A percentile compares a stretch with the other conserved stretches of the same genome.
These are phyloP conservation scores for Omphalotus guepiniiformis DNA, from an alignment of 768 basidiomycete genomes.

Conservation along the genomic window DNA sequence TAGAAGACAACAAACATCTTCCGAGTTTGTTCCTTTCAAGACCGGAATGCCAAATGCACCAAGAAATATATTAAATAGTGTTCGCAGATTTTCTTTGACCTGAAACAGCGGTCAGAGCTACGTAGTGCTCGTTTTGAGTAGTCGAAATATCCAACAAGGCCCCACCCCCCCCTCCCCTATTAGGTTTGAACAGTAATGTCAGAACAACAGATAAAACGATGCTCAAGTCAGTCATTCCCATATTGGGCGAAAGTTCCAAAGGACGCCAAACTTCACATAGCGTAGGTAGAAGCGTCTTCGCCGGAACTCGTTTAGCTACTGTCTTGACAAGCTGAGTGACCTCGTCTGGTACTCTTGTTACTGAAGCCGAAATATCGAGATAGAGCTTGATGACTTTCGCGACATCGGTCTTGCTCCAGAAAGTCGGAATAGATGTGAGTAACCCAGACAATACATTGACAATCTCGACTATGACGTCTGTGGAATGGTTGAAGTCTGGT, in stretches of 20 bases:
- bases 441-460: constrained; percentile 60
- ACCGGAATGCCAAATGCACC: constrained; percentile 74
- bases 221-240: constrained; percentile 24
- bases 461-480: constrained; percentile 31
- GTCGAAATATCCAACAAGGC: constrained; percentile 58
- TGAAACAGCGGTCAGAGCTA: constrained; percentile 56
- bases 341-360: constrained; percentile 26
- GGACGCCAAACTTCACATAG: constrained; percentile 55
- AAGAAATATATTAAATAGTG: constrained; percentile 74
- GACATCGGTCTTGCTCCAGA: constrained; percentile 67
- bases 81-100: constrained; percentile 61
- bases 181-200: constrained; percentile 33
- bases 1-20: constrained; percentile 22
- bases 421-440: constrained; percentile 72
- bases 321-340: constrained; percentile 53
- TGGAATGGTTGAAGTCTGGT: constrained; percentile 1
- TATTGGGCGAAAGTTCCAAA: constrained; percentile 26
- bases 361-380: constrained; percentile 38
- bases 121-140: constrained; percentile 63
- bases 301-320: constrained; percentile 65
- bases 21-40: constrained; percentile 22
- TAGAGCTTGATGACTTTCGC: constrained; percentile 52
- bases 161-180: constrained; percentile 48
- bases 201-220: constrained; percentile 6
- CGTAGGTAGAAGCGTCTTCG: constrained; percentile 63